Evolutionary conservation across 2,329 filamentous ascomycete genomes (phyloP).

Genomic region (Aureobasidium uvarum): DNA sequence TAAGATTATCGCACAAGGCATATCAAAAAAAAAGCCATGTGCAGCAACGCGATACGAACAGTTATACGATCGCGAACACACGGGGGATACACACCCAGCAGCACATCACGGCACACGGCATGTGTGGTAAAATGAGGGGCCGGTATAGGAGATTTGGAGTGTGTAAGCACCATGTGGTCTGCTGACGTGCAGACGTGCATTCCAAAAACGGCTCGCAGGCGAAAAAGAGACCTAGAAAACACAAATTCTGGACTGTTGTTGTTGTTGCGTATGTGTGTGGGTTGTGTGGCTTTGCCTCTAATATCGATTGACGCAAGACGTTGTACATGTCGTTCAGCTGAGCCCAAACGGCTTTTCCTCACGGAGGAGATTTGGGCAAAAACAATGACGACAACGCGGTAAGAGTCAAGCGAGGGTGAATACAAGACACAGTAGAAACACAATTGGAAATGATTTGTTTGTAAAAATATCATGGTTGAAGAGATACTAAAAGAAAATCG

Average conservation of each 20-base stretch:
- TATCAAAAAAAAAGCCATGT: too few species aligned
- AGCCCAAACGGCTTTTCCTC: not conserved
- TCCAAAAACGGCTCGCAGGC: not conserved
- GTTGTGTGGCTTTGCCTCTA: not conserved
- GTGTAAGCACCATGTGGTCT: not conserved
- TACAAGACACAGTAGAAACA: not conserved
- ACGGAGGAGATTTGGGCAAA: not conserved
- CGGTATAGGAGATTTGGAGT: not conserved
- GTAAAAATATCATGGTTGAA: not conserved
- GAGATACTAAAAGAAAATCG: not conserved
- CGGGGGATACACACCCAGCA: too few species aligned
- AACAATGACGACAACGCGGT: not conserved
- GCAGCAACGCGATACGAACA: too few species aligned
- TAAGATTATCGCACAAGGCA: not conserved
- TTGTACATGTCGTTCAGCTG: not conserved
- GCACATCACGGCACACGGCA: too few species aligned
- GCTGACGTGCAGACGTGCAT: not conserved
- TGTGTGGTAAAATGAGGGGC: not conserved
- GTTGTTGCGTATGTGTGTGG: not conserved
- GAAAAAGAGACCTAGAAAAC: not conserved
- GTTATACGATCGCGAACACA: not conserved
- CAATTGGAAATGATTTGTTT: not conserved
- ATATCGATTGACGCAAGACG: constrained; percentile 2
- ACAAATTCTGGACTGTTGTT: not conserved
- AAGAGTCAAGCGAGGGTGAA: not conserved